phyloP scores from a whole-genome alignment of 495 filamentous ascomycete genomes.

The Aspergillus egyptiacus region DNA sequence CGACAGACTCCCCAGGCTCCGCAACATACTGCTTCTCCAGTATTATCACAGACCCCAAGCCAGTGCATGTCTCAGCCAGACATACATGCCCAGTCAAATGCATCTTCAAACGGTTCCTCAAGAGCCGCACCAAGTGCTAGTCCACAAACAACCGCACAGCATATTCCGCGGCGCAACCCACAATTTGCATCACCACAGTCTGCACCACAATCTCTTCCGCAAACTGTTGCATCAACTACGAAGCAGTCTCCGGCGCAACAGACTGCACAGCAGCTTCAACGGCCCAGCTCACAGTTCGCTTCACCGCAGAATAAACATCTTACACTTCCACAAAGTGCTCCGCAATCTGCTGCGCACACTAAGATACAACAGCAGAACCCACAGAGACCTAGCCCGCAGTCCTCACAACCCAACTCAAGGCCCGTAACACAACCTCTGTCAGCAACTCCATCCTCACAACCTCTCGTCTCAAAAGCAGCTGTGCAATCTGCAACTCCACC shows the following conservation, averaged over 20 bases:
- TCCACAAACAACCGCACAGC: background rate
- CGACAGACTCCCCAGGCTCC: background rate
- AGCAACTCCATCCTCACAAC: background rate
- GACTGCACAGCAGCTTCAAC: background rate
- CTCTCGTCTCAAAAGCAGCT: background rate
- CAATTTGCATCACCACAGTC: background rate
- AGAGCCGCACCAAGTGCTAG: background rate
- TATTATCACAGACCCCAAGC: background rate
- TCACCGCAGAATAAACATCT: background rate
- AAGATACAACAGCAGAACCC: background rate
- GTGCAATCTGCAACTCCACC: background rate
- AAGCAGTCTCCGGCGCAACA: background rate
- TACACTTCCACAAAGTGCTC: background rate
- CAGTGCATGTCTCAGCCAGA: background rate
- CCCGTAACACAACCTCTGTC: background rate
- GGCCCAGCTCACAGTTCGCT: background rate
- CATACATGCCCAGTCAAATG: background rate
- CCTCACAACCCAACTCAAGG: background rate
- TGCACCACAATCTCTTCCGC: background rate
- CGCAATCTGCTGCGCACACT: background rate
- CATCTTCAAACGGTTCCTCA: too few relatives aligned
- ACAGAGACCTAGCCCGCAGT: background rate
- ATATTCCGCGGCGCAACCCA: background rate
- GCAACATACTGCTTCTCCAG: background rate
- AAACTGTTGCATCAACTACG: background rate